Evolutionary conservation across 1,284 basidiomycete species (phyloP), one percentile per base, ranked within the genome.

Genomic region (Irpex lacteus): DNA sequence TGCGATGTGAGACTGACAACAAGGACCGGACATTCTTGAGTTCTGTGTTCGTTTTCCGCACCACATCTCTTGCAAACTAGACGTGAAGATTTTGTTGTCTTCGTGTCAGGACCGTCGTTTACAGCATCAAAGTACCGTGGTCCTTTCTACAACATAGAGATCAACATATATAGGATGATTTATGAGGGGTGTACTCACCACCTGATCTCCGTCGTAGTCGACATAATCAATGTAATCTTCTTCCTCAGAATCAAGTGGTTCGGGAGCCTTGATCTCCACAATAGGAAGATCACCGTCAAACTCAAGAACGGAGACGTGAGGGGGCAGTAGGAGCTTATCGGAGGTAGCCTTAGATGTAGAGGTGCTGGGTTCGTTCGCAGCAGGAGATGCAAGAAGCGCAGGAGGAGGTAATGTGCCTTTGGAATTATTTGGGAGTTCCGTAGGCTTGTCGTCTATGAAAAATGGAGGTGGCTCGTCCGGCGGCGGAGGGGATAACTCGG

Each of bases 61-160:
- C 89, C 88, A 70, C 90, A 92, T 59, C 84, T 83, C 73, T 90
- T 91, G 78, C 90, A 92, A 5, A 90, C 81, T 59, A 81, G 78
- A 62, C 81, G 78, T 36, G 74, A 79, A 7, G 79, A 72, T 65
- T 78, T 80, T 4, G 76, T 73, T 9, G 74, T 68, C 11, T 74
- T 55, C 6, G 78, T 74, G 58, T 79, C 77, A 34, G 79, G 76
- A 50, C 74, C 73, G 50, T 81, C 78, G 2, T 68, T 67, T 2
- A 68, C 66, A 38, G 73, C 66, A 59, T 90, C 83, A 70, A 88
- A 92, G 70, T 92, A 92, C 32, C 90, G 84, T 13, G 83, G 76
- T 49, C 82, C 83, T 80, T 72, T 73, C 54, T 56, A 18, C 13
- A 11, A 15, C 34, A 56, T 56, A n/a, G 8, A 8, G 11, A 9